phyloP scores from a whole-genome alignment of 164 flowering plant genomes.

The Umbilicus rupestris region DNA sequence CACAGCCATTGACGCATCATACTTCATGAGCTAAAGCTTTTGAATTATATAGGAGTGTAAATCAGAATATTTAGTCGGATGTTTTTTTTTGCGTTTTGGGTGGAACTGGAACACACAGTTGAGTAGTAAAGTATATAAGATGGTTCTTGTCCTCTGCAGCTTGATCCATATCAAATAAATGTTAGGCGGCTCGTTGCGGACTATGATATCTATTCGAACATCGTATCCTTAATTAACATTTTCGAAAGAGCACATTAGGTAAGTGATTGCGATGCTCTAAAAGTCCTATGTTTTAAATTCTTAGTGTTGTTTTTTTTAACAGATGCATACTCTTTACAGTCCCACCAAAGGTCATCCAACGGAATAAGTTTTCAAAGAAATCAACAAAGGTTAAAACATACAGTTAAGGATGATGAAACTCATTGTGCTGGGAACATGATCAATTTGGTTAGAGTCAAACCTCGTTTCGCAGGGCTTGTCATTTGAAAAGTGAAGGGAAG shows the following conservation, averaged over 20 bases:
- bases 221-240: not conserved
- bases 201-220: not conserved
- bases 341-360: not conserved
- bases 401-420: not conserved
- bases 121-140: no score
- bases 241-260: not conserved
- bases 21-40: not conserved
- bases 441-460: no score
- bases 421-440: not conserved
- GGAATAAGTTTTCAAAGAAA: not conserved
- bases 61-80: not conserved
- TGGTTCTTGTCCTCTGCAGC: not conserved
- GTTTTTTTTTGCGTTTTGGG: no score
- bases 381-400: not conserved
- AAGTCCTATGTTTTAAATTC: not conserved
- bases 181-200: not conserved
- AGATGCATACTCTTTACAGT: not conserved
- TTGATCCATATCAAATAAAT: not conserved
- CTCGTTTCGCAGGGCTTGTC: no score
- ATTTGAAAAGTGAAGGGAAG: no score
- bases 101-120: no score
- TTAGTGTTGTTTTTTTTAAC: not conserved
- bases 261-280: not conserved
- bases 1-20: not conserved
- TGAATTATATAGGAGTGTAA: no score